phyloP scores from a whole-genome alignment of 768 basidiomycete species.

The Hygrophorus pudorinus region DNA sequence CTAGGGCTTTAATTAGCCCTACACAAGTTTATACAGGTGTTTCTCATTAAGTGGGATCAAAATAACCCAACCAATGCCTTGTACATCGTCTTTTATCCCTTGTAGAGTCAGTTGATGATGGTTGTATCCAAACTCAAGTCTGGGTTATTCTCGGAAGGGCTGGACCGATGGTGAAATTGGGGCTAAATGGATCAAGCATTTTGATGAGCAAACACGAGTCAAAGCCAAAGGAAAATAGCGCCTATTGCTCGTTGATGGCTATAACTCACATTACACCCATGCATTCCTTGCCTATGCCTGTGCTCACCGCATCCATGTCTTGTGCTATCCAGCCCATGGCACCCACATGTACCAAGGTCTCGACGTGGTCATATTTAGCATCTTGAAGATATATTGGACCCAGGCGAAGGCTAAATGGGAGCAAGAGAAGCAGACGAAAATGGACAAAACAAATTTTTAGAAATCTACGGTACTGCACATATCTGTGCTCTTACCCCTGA shows the following conservation, averaged over 20 bases:
- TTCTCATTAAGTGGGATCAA: too few species aligned
- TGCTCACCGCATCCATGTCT: constrained; percentile 17
- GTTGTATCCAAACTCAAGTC: too few species aligned
- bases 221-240: constrained; percentile 13
- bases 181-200: too few species aligned
- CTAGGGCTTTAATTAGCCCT: too few species aligned
- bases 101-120: too few species aligned
- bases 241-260: constrained; percentile 28
- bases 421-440: constrained; percentile 7
- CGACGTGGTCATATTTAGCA: constrained; percentile 13
- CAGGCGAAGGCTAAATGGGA: constrained; percentile 11
- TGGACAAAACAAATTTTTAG: constrained; percentile 22
- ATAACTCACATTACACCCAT: too few species aligned
- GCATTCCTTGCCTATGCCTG: constrained; percentile 20
- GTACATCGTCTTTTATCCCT: too few species aligned
- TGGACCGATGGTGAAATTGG: constrained; percentile 21
- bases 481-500: constrained; percentile 6
- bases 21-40: too few species aligned
- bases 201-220: constrained; percentile 19
- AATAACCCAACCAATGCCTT: too few species aligned
- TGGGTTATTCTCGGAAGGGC: too few species aligned
- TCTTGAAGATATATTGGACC: constrained; percentile 11
- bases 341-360: too few species aligned
- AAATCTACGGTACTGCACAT: constrained; percentile 12
- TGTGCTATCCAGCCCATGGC: too few species aligned